These are phyloP conservation scores for Wickerhamomyces pijperi DNA, from an alignment of 805 yeast genomes.

Conservation along the genomic window DNA sequence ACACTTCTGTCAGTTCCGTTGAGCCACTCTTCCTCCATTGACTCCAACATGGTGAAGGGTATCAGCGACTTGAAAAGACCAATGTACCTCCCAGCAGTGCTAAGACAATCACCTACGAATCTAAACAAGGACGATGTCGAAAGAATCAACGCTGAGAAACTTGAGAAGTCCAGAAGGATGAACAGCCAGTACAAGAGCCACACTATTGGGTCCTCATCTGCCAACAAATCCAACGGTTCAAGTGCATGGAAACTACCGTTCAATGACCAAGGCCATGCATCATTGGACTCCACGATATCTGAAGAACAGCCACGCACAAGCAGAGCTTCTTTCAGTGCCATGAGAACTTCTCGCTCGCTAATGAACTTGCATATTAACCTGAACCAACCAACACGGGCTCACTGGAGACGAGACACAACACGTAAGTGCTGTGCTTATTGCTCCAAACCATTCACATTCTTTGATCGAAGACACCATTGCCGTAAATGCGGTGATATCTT, in stretches of 20 bases:
- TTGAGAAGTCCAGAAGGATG: slow-evolving; percentile 11
- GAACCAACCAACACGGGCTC: slow-evolving; percentile 31
- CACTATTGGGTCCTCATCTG: no score
- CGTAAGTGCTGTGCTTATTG: slow-evolving; percentile 62
- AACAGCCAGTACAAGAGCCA: slow-evolving; percentile 17
- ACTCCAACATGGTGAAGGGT: slow-evolving; percentile 30
- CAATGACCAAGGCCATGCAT: slow-evolving; percentile 15
- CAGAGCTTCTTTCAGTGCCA: slow-evolving; percentile 1
- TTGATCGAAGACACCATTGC: slow-evolving; percentile 76
- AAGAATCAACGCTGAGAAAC: slow-evolving; percentile 19
- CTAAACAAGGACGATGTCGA: slow-evolving; percentile 28
- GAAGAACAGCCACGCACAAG: no score
- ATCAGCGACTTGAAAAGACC: slow-evolving; percentile 78
- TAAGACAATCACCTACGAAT: slow-evolving; percentile 39
- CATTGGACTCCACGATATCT: not conserved
- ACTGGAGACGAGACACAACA: slow-evolving; percentile 67
- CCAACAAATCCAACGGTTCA: slow-evolving; percentile 13
- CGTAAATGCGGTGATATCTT: slow-evolving; percentile 77
- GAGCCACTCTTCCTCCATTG: not conserved
- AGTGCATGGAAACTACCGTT: slow-evolving; percentile 17
- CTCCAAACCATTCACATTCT: slow-evolving; percentile 56
- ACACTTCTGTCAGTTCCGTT: not conserved
- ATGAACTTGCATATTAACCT: not conserved
- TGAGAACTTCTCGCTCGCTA: slow-evolving; percentile 1
- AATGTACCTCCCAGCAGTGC: slow-evolving; percentile 82